A percentile compares a stretch with the other conserved stretches of the same genome.
These are phyloP conservation scores for Hypomontagnella submonticulosa DNA, from an alignment of 495 filamentous ascomycete genomes.

Conservation along the genomic window DNA sequence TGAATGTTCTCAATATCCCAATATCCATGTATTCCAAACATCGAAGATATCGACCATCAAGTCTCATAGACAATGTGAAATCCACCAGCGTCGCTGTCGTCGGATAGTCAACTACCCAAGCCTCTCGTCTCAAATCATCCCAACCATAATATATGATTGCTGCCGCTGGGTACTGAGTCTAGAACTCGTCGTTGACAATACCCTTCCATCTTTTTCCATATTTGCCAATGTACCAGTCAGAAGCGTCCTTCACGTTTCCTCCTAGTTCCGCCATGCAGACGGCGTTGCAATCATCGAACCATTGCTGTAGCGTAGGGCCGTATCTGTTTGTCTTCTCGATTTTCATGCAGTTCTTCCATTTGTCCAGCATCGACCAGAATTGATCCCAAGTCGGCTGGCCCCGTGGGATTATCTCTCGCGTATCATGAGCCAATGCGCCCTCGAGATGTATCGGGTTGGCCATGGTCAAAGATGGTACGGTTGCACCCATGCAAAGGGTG, in stretches of 20 bases:
- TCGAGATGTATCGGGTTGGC: background rate
- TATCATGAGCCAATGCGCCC: background rate
- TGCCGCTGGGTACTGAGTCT: too few relatives aligned
- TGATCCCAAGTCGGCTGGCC: conserved; percentile 5
- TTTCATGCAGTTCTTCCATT: conserved; percentile 10
- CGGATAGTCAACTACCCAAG: too few relatives aligned
- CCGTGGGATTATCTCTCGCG: background rate
- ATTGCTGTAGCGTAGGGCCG: background rate
- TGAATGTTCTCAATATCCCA: too few relatives aligned
- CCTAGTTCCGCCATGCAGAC: background rate
- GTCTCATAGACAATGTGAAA: too few relatives aligned
- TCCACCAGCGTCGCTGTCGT: too few relatives aligned
- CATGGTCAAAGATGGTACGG: background rate
- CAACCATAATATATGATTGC: too few relatives aligned
- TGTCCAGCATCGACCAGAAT: conserved; percentile 2
- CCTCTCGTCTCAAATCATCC: too few relatives aligned
- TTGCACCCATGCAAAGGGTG: conserved; percentile 3
- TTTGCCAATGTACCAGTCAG: conserved; percentile 6
- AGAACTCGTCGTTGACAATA: background rate
- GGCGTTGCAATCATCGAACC: conserved; percentile 6
- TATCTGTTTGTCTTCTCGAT: conserved; percentile 2
- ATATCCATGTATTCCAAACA: too few relatives aligned
- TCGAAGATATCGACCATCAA: too few relatives aligned
- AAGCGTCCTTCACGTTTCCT: conserved; percentile 5
- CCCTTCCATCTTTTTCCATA: conserved; percentile 2